Evolutionary conservation across 306 rosid genomes (phyloP).

Genomic region (Purshia tridentata): DNA sequence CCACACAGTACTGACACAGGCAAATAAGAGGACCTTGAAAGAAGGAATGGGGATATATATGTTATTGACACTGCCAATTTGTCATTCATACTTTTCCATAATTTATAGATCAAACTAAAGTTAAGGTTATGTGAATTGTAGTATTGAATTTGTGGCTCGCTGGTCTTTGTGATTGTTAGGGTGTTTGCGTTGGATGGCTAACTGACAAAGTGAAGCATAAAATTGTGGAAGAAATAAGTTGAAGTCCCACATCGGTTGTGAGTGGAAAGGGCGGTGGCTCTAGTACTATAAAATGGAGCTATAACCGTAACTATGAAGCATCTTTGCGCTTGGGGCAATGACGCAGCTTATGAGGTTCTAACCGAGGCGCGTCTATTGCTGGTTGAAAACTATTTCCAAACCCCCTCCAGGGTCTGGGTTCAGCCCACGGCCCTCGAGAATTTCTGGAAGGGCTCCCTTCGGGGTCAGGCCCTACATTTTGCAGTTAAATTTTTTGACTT

Average conservation of each 20-base stretch:
- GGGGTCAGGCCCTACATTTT: constrained; percentile 28
- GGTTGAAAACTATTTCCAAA: constrained; percentile 30
- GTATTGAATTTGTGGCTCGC: no score
- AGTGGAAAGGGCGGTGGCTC: neutral
- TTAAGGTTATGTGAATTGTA: no score
- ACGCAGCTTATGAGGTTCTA: constrained; percentile 32
- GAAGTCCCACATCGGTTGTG: constrained; percentile 9
- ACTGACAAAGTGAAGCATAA: no score
- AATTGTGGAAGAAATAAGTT: neutral
- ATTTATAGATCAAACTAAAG: neutral
- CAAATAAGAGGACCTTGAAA: constrained; percentile 46
- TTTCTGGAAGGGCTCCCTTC: constrained; percentile 37
- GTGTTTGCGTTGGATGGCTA: no score
- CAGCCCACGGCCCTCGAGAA: neutral
- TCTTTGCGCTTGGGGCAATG: constrained; percentile 33
- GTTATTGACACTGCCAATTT: constrained; percentile 40
- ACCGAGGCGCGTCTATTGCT: constrained; percentile 25
- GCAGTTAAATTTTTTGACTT: neutral
- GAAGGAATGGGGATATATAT: constrained; percentile 53
- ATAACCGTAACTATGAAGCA: accelerated
- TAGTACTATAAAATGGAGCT: neutral
- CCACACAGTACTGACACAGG: constrained; percentile 38
- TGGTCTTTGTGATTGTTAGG: no score
- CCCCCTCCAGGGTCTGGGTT: constrained; percentile 14
- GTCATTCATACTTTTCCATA: constrained; percentile 46